Evolutionary conservation across 305 asterid genomes (phyloP).

Genomic region (Fraxinus xanthoxyloides): DNA sequence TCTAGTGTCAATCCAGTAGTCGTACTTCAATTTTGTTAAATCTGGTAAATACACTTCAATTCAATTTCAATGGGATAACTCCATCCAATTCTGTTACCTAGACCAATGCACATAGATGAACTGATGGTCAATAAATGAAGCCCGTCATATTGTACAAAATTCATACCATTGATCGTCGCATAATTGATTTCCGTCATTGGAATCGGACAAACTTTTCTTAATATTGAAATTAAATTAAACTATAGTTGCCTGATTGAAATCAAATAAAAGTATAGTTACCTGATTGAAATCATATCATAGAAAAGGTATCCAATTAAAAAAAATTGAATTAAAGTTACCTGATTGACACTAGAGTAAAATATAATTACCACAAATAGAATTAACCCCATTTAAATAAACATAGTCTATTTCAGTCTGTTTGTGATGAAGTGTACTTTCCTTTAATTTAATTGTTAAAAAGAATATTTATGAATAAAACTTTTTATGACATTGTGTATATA

Average conservation of each 20-base stretch:
- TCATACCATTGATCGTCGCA: neutral
- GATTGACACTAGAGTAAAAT: neutral
- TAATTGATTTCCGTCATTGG: neutral
- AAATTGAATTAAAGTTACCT: no score
- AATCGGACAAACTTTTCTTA: neutral
- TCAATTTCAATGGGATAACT: neutral
- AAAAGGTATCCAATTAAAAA: neutral
- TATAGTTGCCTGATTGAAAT: neutral
- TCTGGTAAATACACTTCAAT: no score
- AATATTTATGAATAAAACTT: no score
- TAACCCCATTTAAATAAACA: neutral
- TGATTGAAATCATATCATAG: neutral
- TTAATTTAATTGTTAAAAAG: no score
- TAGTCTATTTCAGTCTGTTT: constrained; percentile 1
- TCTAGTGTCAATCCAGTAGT: neutral
- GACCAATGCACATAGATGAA: neutral
- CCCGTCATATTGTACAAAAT: neutral
- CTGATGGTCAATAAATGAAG: neutral
- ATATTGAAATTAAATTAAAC: neutral
- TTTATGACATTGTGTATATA: no score
- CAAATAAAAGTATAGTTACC: neutral
- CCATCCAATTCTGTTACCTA: neutral
- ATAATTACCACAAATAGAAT: no score
- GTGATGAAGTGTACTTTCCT: neutral
- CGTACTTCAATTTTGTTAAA: neutral